Evolutionary conservation across 768 basidiomycete genomes (phyloP), one percentile per base, ranked within the genome.

Genomic region (Postia placenta): DNA sequence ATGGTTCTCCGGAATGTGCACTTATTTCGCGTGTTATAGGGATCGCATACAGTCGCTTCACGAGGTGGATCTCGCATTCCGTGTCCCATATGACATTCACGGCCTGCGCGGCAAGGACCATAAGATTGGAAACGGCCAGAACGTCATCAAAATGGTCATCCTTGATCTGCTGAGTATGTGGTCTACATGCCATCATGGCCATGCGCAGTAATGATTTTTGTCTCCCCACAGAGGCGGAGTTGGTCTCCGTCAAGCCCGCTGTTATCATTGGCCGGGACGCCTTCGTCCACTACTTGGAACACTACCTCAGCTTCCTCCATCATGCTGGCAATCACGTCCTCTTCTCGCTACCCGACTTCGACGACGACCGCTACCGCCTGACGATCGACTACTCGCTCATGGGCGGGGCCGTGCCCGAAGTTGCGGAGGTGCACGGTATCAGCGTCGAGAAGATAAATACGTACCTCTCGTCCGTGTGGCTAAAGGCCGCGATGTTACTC

Each of bases 291-390:
- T 51, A 63, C 44, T 45, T 57, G 7, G 22, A n/a, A 17, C 24
- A 56, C 37, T 67, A 67, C 47, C 61, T 67, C 44, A 42, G 54
- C 15, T 46, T 62, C 33, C 56, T 67, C 26, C 51, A 59, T 20
- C 52, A 51, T 19, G 60, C 61, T 5, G 65, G 65, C 1, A 49
- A 57, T 50, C 64, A 67, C 54, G 57, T 63, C 22, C 49, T 67
- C 19, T 62, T 58, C 53, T 61, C 58, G 7, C 57, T 65, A 15
- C 65, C 65, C n/a, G 61, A 64, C 45, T 65, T 67, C 47, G 61
- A 63, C 48, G 57, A 63, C 42, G 50, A 55, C 49, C 47, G 52
- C 24, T 50, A 53, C 42, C 48, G 48, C 17, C 47, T 52, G 44
- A 41, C 47, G 22, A 52, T 62, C 47, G 56, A 64, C 47, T 64